A percentile compares a stretch with the other conserved stretches of the same genome.
These are phyloP conservation scores for Trypanosoma mega DNA, from an alignment of 208 protist genomes.

Conservation along the genomic window DNA sequence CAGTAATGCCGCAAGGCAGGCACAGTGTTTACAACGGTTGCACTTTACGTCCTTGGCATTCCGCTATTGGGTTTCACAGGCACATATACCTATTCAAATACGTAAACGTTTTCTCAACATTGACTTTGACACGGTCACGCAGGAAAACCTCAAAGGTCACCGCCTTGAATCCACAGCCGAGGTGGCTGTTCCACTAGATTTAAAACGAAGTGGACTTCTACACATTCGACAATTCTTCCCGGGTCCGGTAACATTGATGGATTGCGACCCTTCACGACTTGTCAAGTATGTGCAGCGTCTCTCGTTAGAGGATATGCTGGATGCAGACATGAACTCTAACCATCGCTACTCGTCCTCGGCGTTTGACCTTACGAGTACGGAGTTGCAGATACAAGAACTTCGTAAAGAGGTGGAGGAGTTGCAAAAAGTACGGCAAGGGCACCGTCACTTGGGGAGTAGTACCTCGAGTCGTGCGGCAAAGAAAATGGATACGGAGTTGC, in stretches of 20 bases:
- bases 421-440: slow-evolving; percentile 25
- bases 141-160: slow-evolving; percentile 50
- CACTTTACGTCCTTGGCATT: slow-evolving; percentile 82
- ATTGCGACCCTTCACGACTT: slow-evolving; percentile 80
- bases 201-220: slow-evolving; percentile 87
- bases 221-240: slow-evolving; percentile 91
- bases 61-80: slow-evolving; percentile 75
- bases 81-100: slow-evolving; percentile 81
- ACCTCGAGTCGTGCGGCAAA: slow-evolving; percentile 31
- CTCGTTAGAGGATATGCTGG: slow-evolving; percentile 78
- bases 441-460: slow-evolving; percentile 34
- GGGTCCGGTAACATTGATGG: slow-evolving; percentile 76
- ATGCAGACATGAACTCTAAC: slow-evolving; percentile 37
- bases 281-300: slow-evolving; percentile 85
- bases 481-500: slow-evolving; percentile 47
- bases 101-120: slow-evolving; percentile 85
- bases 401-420: slow-evolving; percentile 27
- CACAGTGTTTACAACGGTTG: slow-evolving; percentile 60
- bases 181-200: slow-evolving; percentile 71
- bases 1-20: slow-evolving; percentile 46
- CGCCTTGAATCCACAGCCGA: slow-evolving; percentile 45
- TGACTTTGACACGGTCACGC: slow-evolving; percentile 59
- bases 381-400: slow-evolving; percentile 23
- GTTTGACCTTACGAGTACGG: slow-evolving; percentile 8
- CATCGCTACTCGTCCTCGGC: slow-evolving; percentile 13